Base-by-base conservation (phyloP, 2,329 filamentous ascomycete species). In the Beauveria brongniartii region DNA sequence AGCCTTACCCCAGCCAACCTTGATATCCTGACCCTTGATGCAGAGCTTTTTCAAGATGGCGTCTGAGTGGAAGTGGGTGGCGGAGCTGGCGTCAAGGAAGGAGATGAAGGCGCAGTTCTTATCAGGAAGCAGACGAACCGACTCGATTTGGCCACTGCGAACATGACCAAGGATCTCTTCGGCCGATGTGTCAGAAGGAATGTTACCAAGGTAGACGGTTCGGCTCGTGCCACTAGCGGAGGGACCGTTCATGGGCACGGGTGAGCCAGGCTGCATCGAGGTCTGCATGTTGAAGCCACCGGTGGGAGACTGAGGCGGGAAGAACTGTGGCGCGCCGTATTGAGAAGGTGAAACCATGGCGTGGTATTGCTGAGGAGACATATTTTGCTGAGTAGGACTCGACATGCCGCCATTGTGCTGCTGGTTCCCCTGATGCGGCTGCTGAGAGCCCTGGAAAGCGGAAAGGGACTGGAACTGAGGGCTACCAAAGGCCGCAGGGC, bases 61-160 rank as follows among this genome's bases (percentile, higher is more conserved):
- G 81, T 99, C 94, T 22, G 94, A 99, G 80, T 99, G 94, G 79
- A 99, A 99, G 74, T 99, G 94, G 24, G 93, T 97, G 61, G 94
- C 94, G 34, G 94, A 97, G 78, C 92, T 96, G 69, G 92, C 92
- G 71, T 99, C 94, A 66, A 99, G 82, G 80, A 99, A 99, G 8
- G 94, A 99, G 73, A 99, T 97, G 81, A 99, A 99, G 62, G 94
- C 94, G 72, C 94, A 99, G 82, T 97, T 99, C 90, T 97, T 99
- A 78, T 99, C 94, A 26, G 93, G 91, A 60, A 99, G 82, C 66
- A 99, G 83, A 68, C 94, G 89, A 58, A 99, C 94, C n/a, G 94
- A 97, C 79, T 99, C 94, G 69, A 99, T 97, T 73, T 97, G 94
- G 26, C 94, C 94, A 75, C 94, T 97, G 65, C 94, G 86, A 63